Conservation (phyloP, 345 rosid species). For the Heritiera littoralis region DNA sequence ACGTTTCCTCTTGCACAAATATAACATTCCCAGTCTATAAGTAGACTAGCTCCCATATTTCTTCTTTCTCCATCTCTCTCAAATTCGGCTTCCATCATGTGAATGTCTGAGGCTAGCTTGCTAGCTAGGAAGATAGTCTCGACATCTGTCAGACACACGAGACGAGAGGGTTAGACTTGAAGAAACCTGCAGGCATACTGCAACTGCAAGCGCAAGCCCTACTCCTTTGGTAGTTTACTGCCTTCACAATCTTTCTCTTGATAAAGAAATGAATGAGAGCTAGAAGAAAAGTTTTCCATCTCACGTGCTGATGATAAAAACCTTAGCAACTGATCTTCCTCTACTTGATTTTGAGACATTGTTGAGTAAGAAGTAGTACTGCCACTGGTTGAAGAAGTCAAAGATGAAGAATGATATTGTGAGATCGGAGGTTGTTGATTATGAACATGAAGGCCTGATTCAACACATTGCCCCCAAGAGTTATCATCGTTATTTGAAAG, state of each 20-base stretch:
- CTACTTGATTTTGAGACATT: conserved; percentile 6
- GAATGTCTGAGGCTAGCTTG: too few species aligned
- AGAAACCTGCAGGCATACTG: too few species aligned
- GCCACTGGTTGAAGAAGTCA: neutral
- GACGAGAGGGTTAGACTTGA: too few species aligned
- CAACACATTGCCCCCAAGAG: conserved; percentile 3
- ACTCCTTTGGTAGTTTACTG: neutral
- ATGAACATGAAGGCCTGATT: neutral
- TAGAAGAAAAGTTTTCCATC: conserved; percentile 20
- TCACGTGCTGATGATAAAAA: neutral
- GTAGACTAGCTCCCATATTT: too few species aligned
- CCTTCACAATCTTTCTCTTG: neutral
- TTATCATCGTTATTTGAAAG: conserved; percentile 22
- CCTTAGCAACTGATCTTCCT: conserved; percentile 19
- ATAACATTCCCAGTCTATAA: too few species aligned
- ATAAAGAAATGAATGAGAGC: neutral
- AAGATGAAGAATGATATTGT: neutral
- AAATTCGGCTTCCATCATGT: too few species aligned
- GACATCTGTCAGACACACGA: too few species aligned
- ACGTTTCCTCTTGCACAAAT: too few species aligned
- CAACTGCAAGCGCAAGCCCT: neutral
- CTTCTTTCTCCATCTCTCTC: too few species aligned
- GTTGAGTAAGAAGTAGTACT: neutral
- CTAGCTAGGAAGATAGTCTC: too few species aligned
- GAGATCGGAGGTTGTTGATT: conserved; percentile 19